Percentiles rank a stretch among this genome's conserved stretches.
These are phyloP conservation scores for Sphaerobolus stellatus DNA, from an alignment of 1,284 basidiomycete genomes.

Conservation along the genomic window DNA sequence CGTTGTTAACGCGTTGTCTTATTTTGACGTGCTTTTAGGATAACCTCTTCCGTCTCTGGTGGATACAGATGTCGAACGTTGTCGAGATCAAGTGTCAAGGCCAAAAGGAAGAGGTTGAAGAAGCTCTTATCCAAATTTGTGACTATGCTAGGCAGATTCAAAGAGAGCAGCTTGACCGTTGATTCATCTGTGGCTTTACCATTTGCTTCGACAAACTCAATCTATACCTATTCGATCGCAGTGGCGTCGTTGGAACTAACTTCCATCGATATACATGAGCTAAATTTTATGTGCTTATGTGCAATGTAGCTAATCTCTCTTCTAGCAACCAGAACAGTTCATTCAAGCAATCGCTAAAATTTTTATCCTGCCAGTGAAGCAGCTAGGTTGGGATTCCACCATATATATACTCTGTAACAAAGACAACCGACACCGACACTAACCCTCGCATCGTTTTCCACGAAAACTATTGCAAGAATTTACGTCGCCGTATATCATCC, in stretches of 20 bases:
- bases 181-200: not conserved
- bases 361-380: not conserved
- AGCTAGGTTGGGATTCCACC: not conserved
- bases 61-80: not conserved
- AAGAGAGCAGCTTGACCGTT: not conserved
- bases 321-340: not conserved
- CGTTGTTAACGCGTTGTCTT: too few relatives aligned
- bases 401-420: too few relatives aligned
- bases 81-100: not conserved
- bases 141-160: not conserved
- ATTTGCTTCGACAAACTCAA: not conserved
- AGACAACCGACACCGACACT: too few relatives aligned
- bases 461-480: too few relatives aligned
- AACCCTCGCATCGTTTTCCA: too few relatives aligned
- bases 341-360: not conserved
- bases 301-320: not conserved
- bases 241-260: not conserved
- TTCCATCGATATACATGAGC: not conserved
- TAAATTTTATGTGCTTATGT: not conserved
- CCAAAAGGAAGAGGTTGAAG: not conserved
- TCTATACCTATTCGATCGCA: not conserved
- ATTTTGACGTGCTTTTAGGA: too few relatives aligned
- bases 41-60: too few relatives aligned
- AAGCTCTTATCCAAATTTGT: not conserved
- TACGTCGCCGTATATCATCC: too few relatives aligned